Conservation (phyloP, 441 rosid genomes). For the Erodium texanum region DNA sequence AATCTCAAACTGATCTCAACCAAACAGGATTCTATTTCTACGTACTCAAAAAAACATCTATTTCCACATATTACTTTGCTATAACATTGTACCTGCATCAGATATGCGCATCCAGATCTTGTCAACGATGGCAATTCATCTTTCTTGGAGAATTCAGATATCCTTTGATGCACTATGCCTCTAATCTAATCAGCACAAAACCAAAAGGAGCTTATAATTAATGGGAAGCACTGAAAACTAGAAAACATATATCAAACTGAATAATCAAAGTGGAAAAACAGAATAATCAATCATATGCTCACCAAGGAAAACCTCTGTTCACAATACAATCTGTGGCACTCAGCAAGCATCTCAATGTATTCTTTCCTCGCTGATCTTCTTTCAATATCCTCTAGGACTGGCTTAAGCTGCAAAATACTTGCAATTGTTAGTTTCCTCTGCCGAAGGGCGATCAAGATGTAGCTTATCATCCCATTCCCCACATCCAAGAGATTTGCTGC, state of each 20-base stretch:
- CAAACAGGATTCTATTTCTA: neutral
- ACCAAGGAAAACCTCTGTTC: constrained; percentile 93
- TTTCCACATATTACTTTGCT: neutral
- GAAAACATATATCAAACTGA: constrained; percentile 7
- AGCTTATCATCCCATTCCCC: neutral
- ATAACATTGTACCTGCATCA: constrained; percentile 62
- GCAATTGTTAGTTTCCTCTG: constrained; percentile 14
- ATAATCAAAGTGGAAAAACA: constrained; percentile 11
- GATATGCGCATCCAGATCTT: constrained; percentile 94
- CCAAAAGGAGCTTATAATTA: constrained; percentile 13
- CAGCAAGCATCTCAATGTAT: constrained; percentile 70
- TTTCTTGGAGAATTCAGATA: constrained; percentile 84
- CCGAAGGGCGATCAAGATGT: neutral
- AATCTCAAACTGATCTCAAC: neutral
- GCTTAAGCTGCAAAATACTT: constrained; percentile 65
- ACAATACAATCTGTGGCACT: constrained; percentile 89
- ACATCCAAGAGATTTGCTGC: neutral
- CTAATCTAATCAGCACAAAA: constrained; percentile 46
- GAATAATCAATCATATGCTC: constrained; percentile 25
- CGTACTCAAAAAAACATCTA: neutral
- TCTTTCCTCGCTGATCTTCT: constrained; percentile 90
- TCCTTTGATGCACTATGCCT: constrained; percentile 87
- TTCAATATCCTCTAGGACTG: constrained; percentile 80
- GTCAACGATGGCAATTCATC: constrained; percentile 90
- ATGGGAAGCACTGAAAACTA: neutral